Evolutionary conservation across 2,329 filamentous ascomycete species (phyloP).

Genomic region (Trichoderma pleuroti): DNA sequence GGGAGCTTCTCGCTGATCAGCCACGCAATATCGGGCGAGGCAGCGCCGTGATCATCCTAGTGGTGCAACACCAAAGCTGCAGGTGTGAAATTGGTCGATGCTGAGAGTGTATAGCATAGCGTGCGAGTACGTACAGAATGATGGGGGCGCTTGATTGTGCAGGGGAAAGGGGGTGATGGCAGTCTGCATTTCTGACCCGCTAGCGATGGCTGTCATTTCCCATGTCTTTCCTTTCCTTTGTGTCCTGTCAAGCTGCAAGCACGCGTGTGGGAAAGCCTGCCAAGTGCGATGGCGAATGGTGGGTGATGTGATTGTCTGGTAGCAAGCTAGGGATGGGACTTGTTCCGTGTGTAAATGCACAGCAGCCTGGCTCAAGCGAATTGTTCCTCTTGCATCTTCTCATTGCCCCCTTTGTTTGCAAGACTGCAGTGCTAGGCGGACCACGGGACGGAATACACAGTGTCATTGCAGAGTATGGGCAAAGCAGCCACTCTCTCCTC

Average conservation of each 20-base stretch:
- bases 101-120: not conserved
- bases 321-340: not conserved
- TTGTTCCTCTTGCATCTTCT: not conserved
- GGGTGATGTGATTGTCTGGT: not conserved
- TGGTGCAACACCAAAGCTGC: not conserved
- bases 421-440: not conserved
- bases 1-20: not conserved
- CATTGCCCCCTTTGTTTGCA: not conserved
- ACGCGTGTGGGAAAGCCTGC: not conserved
- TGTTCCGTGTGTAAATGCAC: not conserved
- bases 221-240: not conserved
- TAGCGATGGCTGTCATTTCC: not conserved
- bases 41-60: not conserved
- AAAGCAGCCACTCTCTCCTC: not conserved
- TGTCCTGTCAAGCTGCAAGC: not conserved
- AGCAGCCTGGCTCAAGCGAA: not conserved
- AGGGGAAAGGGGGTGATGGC: not conserved
- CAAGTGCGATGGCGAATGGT: no score
- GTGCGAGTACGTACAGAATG: not conserved
- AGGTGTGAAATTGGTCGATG: not conserved
- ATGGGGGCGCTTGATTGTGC: not conserved
- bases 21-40: constrained; percentile 12
- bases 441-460: not conserved
- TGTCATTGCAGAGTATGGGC: not conserved
- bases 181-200: not conserved